Conservation (phyloP, 371 early-diverging fungal genomes). For the Vittaforma corneae region DNA sequence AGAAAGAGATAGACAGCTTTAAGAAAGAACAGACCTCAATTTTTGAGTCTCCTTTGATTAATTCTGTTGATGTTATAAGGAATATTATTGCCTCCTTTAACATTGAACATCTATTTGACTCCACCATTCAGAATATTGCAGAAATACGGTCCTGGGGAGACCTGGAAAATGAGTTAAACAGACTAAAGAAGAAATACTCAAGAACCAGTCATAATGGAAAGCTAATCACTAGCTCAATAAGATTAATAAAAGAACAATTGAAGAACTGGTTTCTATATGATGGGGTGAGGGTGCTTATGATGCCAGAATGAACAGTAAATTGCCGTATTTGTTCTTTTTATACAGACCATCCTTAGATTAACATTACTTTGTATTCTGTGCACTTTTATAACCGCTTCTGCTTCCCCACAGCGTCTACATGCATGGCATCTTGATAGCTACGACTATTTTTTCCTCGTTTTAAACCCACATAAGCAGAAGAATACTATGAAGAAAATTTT, state of each 20-base stretch:
- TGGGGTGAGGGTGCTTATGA: background rate
- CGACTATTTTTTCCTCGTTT: too few species aligned
- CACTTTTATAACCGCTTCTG: too few species aligned
- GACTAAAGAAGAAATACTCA: constrained; percentile 28
- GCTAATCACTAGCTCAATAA: background rate
- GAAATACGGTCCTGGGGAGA: constrained; percentile 24
- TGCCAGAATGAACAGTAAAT: too few species aligned
- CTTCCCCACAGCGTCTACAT: too few species aligned
- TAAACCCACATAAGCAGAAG: too few species aligned
- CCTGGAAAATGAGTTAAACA: constrained; percentile 10
- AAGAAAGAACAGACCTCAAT: background rate
- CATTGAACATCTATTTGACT: background rate
- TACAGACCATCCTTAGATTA: too few species aligned
- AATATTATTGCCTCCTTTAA: background rate
- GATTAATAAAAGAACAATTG: background rate
- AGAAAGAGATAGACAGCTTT: constrained; percentile 9
- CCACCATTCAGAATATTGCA: background rate
- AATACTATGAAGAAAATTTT: too few species aligned
- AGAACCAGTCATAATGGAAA: constrained; percentile 24
- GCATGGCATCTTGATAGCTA: too few species aligned
- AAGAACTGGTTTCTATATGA: constrained; percentile 16
- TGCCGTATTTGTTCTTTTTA: too few species aligned
- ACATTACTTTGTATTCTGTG: too few species aligned
- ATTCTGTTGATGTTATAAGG: background rate
- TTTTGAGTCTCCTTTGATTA: background rate